Percentiles rank a stretch among this genome's conserved stretches.
phyloP scores from a whole-genome alignment of 179 eudicot species.

The Heliamphora ciliata region DNA sequence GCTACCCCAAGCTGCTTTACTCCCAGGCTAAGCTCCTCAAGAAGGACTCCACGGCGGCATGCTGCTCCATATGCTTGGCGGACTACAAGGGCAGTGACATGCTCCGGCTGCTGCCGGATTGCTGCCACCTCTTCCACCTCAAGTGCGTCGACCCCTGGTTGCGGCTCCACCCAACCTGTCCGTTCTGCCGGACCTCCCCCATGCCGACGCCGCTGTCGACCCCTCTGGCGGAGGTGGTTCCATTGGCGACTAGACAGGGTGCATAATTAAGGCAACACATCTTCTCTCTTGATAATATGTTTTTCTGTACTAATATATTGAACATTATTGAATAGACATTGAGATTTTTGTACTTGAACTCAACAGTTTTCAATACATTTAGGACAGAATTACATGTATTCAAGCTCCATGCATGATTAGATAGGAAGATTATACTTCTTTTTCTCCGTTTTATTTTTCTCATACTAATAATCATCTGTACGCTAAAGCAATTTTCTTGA shows the following conservation, averaged over 20 bases:
- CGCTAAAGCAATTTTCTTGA: too few species aligned
- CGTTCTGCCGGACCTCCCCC: conserved; percentile 54
- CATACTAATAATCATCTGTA: too few species aligned
- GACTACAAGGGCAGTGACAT: conserved; percentile 47
- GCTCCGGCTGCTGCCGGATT: conserved; percentile 52
- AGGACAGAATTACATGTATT: too few species aligned
- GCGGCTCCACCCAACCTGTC: conserved; percentile 45
- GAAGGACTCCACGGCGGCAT: conserved; percentile 37
- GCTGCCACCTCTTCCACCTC: conserved; percentile 44
- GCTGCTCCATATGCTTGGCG: conserved; percentile 61
- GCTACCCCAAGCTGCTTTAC: conserved; percentile 59
- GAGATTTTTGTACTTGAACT: too few species aligned
- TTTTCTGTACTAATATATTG: too few species aligned
- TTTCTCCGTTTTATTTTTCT: too few species aligned
- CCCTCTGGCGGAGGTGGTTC: conserved; percentile 53
- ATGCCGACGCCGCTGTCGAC: conserved; percentile 50
- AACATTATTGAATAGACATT: too few species aligned
- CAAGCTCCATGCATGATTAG: too few species aligned
- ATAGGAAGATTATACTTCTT: too few species aligned
- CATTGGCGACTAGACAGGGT: conserved; percentile 22
- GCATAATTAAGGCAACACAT: neutral
- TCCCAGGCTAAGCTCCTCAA: conserved; percentile 32
- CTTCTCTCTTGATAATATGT: too few species aligned
- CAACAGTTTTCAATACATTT: too few species aligned
- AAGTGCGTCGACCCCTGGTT: conserved; percentile 56